A percentile compares a stretch with the other conserved stretches of the same genome.
Conservation (phyloP, 148 eudicot genomes). For the Gaultheria prostrata region DNA sequence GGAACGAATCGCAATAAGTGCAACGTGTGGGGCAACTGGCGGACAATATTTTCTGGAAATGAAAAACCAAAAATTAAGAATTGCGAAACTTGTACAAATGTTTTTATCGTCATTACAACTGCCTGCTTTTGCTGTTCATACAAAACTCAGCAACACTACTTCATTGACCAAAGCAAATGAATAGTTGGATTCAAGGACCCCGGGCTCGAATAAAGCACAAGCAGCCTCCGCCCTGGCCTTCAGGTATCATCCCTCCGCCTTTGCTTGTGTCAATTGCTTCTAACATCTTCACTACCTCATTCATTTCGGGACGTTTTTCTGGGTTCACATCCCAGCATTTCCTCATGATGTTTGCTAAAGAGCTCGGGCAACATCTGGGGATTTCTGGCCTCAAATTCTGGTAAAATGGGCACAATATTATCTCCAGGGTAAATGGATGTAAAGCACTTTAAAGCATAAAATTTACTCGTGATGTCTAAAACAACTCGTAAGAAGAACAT, state of each 20-base stretch:
- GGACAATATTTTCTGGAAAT: background rate
- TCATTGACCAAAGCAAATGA: background rate
- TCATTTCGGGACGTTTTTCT: constrained; percentile 76
- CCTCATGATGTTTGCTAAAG: constrained; percentile 69
- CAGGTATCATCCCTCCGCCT: constrained; percentile 96
- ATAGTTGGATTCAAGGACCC: constrained; percentile 45
- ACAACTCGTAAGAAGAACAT: background rate
- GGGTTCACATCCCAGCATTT: constrained; percentile 89
- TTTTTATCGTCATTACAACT: background rate
- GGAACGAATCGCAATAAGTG: background rate
- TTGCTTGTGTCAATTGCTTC: constrained; percentile 81
- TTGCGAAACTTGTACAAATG: background rate
- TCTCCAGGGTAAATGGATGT: background rate
- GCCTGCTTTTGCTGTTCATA: background rate
- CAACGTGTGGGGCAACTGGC: background rate
- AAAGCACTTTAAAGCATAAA: background rate
- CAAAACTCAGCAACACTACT: background rate
- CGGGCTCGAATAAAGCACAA: constrained; percentile 55
- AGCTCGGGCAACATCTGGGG: constrained; percentile 79
- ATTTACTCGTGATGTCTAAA: background rate
- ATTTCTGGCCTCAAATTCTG: constrained; percentile 76
- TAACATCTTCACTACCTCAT: constrained; percentile 69
- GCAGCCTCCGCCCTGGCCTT: constrained; percentile 57
- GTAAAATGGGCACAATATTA: background rate
- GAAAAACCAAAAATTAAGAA: background rate